Evolutionary conservation across 768 basidiomycete species (phyloP).

Genomic region (Collybiopsis confluens): DNA sequence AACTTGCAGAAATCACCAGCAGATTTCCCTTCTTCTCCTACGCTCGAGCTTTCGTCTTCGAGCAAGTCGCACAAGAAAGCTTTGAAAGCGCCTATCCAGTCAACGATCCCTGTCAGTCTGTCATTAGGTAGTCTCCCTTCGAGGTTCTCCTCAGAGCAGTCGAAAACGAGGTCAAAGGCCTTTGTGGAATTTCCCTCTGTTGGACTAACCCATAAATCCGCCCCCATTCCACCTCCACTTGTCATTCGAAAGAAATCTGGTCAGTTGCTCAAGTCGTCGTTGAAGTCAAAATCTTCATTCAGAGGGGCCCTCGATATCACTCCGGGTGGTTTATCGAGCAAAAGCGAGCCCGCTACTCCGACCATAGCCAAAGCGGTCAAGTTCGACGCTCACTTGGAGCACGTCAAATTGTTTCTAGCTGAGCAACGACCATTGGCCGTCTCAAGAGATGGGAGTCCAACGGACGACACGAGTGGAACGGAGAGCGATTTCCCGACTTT

Average conservation of each 20-base stretch:
- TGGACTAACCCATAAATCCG: conserved; percentile 20
- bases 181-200: conserved; percentile 12
- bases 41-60: conserved; percentile 27
- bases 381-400: conserved; percentile 88
- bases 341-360: conserved; percentile 83
- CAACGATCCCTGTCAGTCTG: neutral
- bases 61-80: conserved; percentile 4
- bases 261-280: conserved; percentile 85
- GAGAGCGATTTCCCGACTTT: conserved; percentile 73
- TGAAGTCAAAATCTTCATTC: conserved; percentile 65
- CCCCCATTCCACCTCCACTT: conserved; percentile 27
- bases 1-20: conserved; percentile 26
- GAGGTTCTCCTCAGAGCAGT: neutral
- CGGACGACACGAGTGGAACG: conserved; percentile 75
- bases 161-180: neutral
- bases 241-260: conserved; percentile 90
- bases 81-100: neutral
- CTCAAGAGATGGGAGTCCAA: conserved; percentile 85
- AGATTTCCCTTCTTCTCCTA: conserved; percentile 41
- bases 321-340: conserved; percentile 42
- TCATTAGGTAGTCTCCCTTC: neutral
- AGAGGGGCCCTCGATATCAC: conserved; percentile 49
- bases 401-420: conserved; percentile 90
- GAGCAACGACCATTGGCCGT: conserved; percentile 96
- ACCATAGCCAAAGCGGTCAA: conserved; percentile 81